Evolutionary conservation across 768 basidiomycete species (phyloP), one percentile per base, ranked within the genome.

Genomic region (Paxillus rubicundulus): DNA sequence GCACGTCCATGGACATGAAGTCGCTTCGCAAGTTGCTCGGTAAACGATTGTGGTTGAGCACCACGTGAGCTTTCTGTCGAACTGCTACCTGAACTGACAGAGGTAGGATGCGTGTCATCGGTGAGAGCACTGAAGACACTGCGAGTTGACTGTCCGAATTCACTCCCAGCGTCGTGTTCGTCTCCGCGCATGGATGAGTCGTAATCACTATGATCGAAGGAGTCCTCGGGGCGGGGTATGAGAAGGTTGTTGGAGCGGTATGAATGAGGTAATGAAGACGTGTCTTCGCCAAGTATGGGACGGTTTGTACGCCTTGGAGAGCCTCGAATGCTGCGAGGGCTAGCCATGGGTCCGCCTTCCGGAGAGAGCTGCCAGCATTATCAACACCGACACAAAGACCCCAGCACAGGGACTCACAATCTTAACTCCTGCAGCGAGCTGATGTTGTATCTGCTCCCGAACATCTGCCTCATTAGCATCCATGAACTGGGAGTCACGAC

Each of bases 401-500:
- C 13, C 27, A 5, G 44, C 9, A 17, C 36, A 34, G 16, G 9
- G 40, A 75, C 81, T 56, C 63, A 92, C 88, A 54, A 89, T 74
- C 50, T 80, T 82, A 14, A 81, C 85, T 33, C 88, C 91, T 50
- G 84, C 85, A 32, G 80, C 85, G 28, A 95, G 71, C 54, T 90
- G 90, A 55, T 89, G 85, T 62, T 93, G 89, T 41, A 96, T 89
- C 66, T 95, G 92, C 61, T 89, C 86, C 57, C 88, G 82, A 8
- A 89, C 90, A 59, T 86, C 77, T 12, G 80, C 84, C 48, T 91
- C 90, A 58, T 93, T 90, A 4, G 91, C 91, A 67, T 93, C 91
- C 86, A 91, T 86, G 62, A 92, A 92, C 61, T 92, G 91, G 10
- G 91, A 92, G 3, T 79, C 77, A 6, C 82, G 81, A 16, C 82